Evolutionary conservation across 257 asterid genomes (phyloP).

Genomic region (Jasminum sambac): DNA sequence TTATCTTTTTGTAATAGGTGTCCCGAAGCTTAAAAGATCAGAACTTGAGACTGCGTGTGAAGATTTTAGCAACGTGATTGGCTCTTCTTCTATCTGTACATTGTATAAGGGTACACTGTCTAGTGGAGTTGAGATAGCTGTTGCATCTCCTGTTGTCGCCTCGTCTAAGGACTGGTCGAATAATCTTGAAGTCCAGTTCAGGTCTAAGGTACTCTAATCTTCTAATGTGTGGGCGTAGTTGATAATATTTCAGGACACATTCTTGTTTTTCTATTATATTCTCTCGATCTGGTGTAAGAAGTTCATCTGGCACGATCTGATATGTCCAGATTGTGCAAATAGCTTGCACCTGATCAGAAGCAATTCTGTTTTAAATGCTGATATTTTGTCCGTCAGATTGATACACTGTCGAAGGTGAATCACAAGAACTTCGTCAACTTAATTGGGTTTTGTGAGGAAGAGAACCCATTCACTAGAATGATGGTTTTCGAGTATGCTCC

Average conservation of each 20-base stretch:
- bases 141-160: constrained; percentile 52
- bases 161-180: constrained; percentile 79
- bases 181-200: constrained; percentile 61
- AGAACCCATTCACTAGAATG: constrained; percentile 85
- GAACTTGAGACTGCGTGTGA: constrained; percentile 90
- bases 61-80: constrained; percentile 87
- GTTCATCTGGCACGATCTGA: too few species aligned
- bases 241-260: background rate
- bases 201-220: constrained; percentile 60
- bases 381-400: constrained; percentile 53
- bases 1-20: constrained; percentile 46
- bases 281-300: too few species aligned
- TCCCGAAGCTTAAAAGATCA: constrained; percentile 76
- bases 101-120: constrained; percentile 85
- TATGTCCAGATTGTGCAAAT: too few species aligned
- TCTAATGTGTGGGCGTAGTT: background rate
- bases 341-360: too few species aligned
- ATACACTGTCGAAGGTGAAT: constrained; percentile 69
- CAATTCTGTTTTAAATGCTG: constrained; percentile 9
- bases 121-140: constrained; percentile 91
- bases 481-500: constrained; percentile 95
- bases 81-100: constrained; percentile 59
- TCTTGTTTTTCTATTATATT: background rate
- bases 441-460: constrained; percentile 81
- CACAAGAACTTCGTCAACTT: constrained; percentile 86